Evolutionary conservation across 2,329 filamentous ascomycete genomes (phyloP).

Genomic region (Fusarium sp.): DNA sequence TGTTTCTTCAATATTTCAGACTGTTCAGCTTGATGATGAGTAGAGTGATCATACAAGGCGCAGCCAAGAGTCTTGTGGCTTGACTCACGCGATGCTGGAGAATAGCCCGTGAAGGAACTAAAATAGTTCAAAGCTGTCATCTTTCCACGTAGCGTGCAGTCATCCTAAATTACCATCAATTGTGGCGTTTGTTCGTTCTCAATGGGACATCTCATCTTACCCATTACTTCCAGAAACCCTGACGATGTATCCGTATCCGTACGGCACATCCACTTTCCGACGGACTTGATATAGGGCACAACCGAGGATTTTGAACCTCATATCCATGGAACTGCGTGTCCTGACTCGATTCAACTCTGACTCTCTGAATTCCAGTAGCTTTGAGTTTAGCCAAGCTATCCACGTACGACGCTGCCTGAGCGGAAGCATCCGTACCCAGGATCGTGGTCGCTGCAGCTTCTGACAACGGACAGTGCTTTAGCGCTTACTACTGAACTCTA

Average conservation of each 20-base stretch:
- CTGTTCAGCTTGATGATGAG: background rate
- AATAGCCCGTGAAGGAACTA: background rate
- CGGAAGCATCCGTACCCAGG: slow-evolving; percentile 34
- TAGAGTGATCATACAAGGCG: background rate
- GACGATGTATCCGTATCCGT: background rate
- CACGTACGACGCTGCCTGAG: background rate
- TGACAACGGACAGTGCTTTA: slow-evolving; percentile 16
- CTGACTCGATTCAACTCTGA: background rate
- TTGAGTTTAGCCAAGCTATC: background rate
- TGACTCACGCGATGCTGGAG: background rate
- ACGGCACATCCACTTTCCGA: background rate
- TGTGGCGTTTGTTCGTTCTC: background rate
- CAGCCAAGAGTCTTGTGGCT: slow-evolving; percentile 14
- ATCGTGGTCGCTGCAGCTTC: slow-evolving; percentile 9
- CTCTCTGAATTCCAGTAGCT: background rate
- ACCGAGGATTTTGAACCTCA: background rate
- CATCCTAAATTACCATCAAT: background rate
- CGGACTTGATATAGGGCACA: background rate
- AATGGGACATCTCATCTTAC: background rate
- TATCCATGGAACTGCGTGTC: background rate
- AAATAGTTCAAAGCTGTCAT: background rate
- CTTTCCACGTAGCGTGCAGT: background rate
- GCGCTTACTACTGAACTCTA: slow-evolving; percentile 32
- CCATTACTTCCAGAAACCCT: background rate
- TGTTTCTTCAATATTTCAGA: background rate